These are phyloP conservation scores for Boletus tomentosulus DNA, from an alignment of 768 basidiomycete genomes.

Conservation along the genomic window DNA sequence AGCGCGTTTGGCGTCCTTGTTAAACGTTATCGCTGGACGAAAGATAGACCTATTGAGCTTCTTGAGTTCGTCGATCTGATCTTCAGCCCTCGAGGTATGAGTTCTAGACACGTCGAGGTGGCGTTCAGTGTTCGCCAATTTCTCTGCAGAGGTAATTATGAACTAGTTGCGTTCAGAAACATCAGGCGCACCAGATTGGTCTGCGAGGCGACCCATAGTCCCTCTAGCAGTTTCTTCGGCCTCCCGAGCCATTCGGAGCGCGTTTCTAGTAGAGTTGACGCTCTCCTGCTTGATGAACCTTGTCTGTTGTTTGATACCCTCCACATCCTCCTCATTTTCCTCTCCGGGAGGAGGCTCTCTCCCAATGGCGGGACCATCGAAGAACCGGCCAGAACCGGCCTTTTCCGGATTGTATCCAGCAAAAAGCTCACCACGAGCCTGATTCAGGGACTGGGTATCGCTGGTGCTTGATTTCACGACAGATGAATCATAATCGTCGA, in stretches of 20 bases:
- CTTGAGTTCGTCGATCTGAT: constrained; percentile 91
- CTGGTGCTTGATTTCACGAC: constrained; percentile 1
- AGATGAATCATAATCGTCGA: constrained; percentile 24
- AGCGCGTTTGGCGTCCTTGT: constrained; percentile 87
- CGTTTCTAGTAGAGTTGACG: constrained; percentile 85
- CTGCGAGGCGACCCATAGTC: constrained; percentile 78
- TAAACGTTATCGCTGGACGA: constrained; percentile 85
- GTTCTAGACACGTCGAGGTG: constrained; percentile 91
- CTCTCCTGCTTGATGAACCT: constrained; percentile 88
- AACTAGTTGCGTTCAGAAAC: neutral
- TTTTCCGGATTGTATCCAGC: constrained; percentile 65
- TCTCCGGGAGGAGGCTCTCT: constrained; percentile 54
- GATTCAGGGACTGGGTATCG: constrained; percentile 44
- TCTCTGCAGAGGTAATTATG: constrained; percentile 43
- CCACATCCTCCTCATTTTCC: constrained; percentile 83
- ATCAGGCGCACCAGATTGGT: constrained; percentile 77
- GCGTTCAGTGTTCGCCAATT: constrained; percentile 90
- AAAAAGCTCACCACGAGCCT: constrained; percentile 71
- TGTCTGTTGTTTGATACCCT: constrained; percentile 93
- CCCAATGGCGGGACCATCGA: constrained; percentile 53
- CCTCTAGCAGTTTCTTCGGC: constrained; percentile 92
- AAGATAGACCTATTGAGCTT: constrained; percentile 95
- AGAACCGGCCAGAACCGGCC: constrained; percentile 59
- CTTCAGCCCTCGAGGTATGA: constrained; percentile 82
- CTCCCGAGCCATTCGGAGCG: constrained; percentile 88